phyloP scores from a whole-genome alignment of 78 protist species.

The Dictyostelium intermedium region DNA sequence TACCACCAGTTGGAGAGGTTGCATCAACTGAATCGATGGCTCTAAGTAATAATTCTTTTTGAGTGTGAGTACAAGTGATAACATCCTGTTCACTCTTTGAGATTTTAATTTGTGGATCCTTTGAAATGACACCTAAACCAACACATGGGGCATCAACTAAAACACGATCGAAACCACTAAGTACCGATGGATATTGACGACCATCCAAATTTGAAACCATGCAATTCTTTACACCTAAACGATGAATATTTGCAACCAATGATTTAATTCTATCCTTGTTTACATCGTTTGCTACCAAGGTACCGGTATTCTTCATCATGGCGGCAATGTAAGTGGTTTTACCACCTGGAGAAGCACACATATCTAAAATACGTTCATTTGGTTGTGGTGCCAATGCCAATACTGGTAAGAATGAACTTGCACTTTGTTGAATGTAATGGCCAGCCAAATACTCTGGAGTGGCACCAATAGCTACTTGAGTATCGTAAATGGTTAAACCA shows the following conservation, averaged over 20 bases:
- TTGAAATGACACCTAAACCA: constrained; percentile 98
- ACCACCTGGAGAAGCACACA: constrained; percentile 99
- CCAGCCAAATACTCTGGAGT: constrained; percentile 98
- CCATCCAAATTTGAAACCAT: constrained; percentile 96
- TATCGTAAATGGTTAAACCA: constrained; percentile 96
- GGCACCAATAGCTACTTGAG: constrained; percentile 92
- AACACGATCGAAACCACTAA: constrained; percentile 96
- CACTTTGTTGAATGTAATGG: constrained; percentile 98
- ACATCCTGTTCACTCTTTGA: constrained; percentile 92
- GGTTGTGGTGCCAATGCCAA: constrained; percentile 96
- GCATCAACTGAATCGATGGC: constrained; percentile 98
- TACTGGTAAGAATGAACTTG: constrained; percentile 98
- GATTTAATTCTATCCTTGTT: constrained; percentile 90
- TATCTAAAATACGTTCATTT: constrained; percentile 94
- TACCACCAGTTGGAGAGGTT: constrained; percentile 92
- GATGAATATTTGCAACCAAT: constrained; percentile 90
- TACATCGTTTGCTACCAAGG: constrained; percentile 96
- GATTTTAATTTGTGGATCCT: constrained; percentile 87
- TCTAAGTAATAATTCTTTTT: constrained; percentile 95
- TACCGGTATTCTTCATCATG: constrained; percentile 97
- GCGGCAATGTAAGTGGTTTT: constrained; percentile 97
- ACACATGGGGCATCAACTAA: constrained; percentile 99
- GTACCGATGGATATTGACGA: constrained; percentile 83
- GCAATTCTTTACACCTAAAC: constrained; percentile 89
- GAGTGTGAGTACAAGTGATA: constrained; percentile 87